Evolutionary conservation across 164 flowering plant species (phyloP), one percentile per base, ranked within the genome.

Genomic region (Houttuynia cordata): DNA sequence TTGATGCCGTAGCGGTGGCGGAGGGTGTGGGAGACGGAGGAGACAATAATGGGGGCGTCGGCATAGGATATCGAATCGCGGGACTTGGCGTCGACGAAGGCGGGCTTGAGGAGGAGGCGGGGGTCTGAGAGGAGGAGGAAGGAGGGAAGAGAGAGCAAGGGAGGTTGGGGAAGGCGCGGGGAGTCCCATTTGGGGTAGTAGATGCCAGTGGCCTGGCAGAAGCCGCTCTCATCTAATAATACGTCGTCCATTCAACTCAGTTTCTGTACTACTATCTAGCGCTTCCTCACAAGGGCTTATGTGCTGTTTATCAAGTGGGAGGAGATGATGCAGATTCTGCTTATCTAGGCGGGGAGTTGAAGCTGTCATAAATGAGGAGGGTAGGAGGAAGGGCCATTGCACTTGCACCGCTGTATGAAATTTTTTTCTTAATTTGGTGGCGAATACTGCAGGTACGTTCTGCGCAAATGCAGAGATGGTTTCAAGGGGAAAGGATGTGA

Each of bases 141-240:
- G 54, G 69, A 65, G 55, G 65, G 55, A 24, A 68, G 67, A 51
- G 67, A 62, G 55, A 65, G 55, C 24, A 39, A 42, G 47, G 69
- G 64, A 25, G 53, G 41, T 30, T 62, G 62, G 24, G 75, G 75
- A 7, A 68, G 51, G 40, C 42, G 12, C 21, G 67, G 64, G 21
- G 67, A 58, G 45, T 56, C 64, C 75, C 75, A 72, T 68, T 68
- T 64, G 75, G 70, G 68, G 57, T 49, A 58, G 59, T 65, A 72
- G 24, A 65, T 65, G 34, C 75, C 75, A 3, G 69, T 58, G 22
- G 61, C 40, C 34, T 69, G 60, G 23, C 69, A 68, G 71, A 62
- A 72, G 21, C 75, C 72, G 62, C 72, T 68, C 61, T 71, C 70
- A 18, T 62, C 57, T 22, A 62, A 53, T 12, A 62, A 39, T 34